phyloP scores from a whole-genome alignment of 495 filamentous ascomycete species.

The Hyaloscypha finlandica region DNA sequence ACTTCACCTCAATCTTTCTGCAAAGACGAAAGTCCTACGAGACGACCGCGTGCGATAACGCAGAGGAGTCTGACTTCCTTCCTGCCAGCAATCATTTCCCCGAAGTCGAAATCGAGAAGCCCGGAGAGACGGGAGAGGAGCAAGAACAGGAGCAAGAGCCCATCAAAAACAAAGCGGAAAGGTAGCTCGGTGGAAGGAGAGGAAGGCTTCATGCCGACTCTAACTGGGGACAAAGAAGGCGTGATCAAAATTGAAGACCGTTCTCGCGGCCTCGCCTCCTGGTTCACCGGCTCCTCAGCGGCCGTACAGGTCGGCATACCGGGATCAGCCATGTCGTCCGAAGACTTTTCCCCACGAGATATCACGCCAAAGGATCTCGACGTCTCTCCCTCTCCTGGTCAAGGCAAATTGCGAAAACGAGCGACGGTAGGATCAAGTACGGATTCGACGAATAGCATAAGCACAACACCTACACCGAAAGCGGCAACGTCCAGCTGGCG shows the following conservation, averaged over 20 bases:
- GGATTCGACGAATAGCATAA: constrained; percentile 29
- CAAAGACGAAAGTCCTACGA: neutral
- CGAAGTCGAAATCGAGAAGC: constrained; percentile 15
- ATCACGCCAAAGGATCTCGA: neutral
- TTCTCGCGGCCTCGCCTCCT: constrained; percentile 47
- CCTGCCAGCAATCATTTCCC: constrained; percentile 20
- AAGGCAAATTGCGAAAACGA: neutral
- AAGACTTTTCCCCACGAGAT: constrained; percentile 8
- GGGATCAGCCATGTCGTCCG: constrained; percentile 35
- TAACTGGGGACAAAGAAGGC: constrained; percentile 31
- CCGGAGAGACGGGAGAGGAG: neutral
- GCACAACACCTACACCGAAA: constrained; percentile 34
- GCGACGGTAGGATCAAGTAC: neutral
- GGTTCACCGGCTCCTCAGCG: constrained; percentile 56
- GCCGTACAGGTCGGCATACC: constrained; percentile 45
- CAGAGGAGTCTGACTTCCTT: constrained; percentile 28
- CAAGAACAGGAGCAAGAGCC: neutral
- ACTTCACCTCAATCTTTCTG: neutral
- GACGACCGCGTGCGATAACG: constrained; percentile 14
- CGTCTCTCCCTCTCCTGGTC: neutral
- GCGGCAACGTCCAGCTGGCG: neutral
- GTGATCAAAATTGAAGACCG: constrained; percentile 34
- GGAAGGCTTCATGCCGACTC: constrained; percentile 40
- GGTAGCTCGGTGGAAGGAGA: neutral
- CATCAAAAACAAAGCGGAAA: constrained; percentile 14